Conservation (phyloP, 2,329 filamentous ascomycete genomes). For the Cladosporium sp. region DNA sequence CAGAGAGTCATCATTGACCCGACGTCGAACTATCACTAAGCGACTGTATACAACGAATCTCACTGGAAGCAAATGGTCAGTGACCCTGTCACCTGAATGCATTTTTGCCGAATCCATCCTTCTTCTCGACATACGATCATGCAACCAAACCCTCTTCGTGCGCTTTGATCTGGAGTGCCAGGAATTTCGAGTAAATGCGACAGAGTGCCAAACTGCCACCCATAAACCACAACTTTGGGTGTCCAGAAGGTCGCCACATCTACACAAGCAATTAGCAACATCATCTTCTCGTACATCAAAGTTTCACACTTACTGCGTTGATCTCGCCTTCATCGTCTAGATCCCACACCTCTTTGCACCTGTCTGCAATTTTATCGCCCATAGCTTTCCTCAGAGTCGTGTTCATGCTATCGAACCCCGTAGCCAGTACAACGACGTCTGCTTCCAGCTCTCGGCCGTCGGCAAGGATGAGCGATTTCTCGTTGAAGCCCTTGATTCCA, state of each 20-base stretch:
- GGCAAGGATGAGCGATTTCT: slow-evolving; percentile 42
- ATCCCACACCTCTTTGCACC: slow-evolving; percentile 51
- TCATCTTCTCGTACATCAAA: slow-evolving; percentile 15
- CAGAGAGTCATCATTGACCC: not conserved
- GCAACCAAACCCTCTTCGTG: slow-evolving; percentile 38
- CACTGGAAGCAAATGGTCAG: not conserved
- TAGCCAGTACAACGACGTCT: slow-evolving; percentile 60
- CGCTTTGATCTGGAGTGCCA: slow-evolving; percentile 46
- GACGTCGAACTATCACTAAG: not conserved
- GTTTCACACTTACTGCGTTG: slow-evolving; percentile 23
- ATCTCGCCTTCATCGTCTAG: slow-evolving; percentile 43
- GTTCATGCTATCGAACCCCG: slow-evolving; percentile 67
- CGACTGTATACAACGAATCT: not conserved
- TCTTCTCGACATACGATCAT: not conserved
- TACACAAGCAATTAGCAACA: slow-evolving; percentile 19
- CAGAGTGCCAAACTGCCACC: slow-evolving; percentile 40
- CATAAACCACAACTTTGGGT: slow-evolving; percentile 44
- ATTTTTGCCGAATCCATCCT: not conserved
- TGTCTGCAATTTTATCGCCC: slow-evolving; percentile 61
- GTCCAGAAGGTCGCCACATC: slow-evolving; percentile 43
- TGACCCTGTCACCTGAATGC: not conserved
- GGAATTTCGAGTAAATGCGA: slow-evolving; percentile 39
- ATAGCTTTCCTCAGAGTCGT: slow-evolving; percentile 62
- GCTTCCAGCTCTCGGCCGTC: slow-evolving; percentile 60
- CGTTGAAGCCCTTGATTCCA: slow-evolving; percentile 54